phyloP scores from a whole-genome alignment of 257 asterid species.

The Cinchona pubescens region DNA sequence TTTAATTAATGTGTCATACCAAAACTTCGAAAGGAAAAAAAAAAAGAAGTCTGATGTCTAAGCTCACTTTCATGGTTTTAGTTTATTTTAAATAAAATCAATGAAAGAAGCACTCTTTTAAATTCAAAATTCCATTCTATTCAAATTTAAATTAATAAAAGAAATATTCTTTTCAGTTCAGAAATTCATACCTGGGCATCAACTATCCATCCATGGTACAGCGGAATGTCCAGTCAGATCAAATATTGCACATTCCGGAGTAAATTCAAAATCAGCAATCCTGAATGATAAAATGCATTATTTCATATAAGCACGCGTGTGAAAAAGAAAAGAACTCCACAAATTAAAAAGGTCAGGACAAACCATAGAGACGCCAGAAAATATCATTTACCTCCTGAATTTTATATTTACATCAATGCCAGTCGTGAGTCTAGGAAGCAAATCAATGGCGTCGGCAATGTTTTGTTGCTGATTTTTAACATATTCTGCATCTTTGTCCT shows the following conservation, averaged over 20 bases:
- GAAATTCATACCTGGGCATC: slow-evolving; percentile 77
- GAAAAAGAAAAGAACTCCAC: slow-evolving; percentile 1
- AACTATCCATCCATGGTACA: slow-evolving; percentile 98
- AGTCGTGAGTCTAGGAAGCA: slow-evolving; percentile 94
- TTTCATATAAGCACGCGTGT: slow-evolving; percentile 17
- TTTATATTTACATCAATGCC: slow-evolving; percentile 94
- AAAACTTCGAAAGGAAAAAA: neutral
- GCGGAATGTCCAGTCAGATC: slow-evolving; percentile 95
- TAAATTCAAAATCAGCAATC: slow-evolving; percentile 93
- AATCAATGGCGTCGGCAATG: slow-evolving; percentile 87
- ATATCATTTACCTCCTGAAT: slow-evolving; percentile 59
- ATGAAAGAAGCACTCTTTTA: neutral
- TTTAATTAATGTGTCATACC: neutral
- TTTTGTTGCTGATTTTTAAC: slow-evolving; percentile 87
- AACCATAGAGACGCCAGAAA: slow-evolving; percentile 18
- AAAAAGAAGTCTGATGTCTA: neutral
- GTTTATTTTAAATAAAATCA: neutral
- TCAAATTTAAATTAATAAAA: neutral
- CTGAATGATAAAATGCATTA: slow-evolving; percentile 38
- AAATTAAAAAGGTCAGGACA: neutral
- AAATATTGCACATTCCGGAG: slow-evolving; percentile 93
- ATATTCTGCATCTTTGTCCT: slow-evolving; percentile 77
- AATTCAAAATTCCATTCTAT: neutral
- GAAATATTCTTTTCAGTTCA: neutral
- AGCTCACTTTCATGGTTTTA: neutral